Base-by-base conservation (phyloP, 2,329 filamentous ascomycete genomes). In the Ceratocystis lukuohia region DNA sequence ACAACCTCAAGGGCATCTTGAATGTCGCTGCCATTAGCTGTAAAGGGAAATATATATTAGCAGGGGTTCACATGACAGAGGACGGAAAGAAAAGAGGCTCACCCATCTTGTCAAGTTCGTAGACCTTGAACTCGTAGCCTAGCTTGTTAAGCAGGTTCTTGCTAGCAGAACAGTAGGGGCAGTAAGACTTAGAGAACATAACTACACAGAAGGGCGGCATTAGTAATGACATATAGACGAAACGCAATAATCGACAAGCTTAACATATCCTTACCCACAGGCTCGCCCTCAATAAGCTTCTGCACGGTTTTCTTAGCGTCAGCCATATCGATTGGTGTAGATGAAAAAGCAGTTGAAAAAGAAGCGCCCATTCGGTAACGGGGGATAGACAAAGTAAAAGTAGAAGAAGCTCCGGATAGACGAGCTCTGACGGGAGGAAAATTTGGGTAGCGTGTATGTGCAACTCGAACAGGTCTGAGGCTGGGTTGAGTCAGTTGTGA, bases 161-260 rank as follows among this genome's bases (percentile, higher is more conserved):
- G 71, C 88, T 85, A 68, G 86, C 81, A 67, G 78, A 82, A 83
- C 93, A 97, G 84, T 96, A 95, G 12, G 92, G 91, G 84, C 94
- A 99, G 80, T 91, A 96, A 17, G 88, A 90, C 81, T 99, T 99
- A 78, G 88, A 92, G 83, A 99, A 99, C 75, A 99, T 89, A 72
- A 94, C 89, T 89, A 37, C 12, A 41, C 10, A 12, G 3, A 4
- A 30, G 53, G 7, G 56, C 3, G 15, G 2, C 30, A n/a, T 59
- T 59, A 59, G 56, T 8, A 57, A 8, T 17, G 15, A 2, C 22
- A 25, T 15, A n/a, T 33, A 17, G 25, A 15, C 22, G 5, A 17
- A 25, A 17, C 15, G 50, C 5, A 28, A 25, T 15, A 4, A 41
- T 5, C 12, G 37, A 12, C 37, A 15, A 41, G 37, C 12, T 41